Evolutionary conservation across 176 grass and related monocot species (phyloP), one percentile per base, ranked within the genome.

Genomic region (Cenchrus purpureus): DNA sequence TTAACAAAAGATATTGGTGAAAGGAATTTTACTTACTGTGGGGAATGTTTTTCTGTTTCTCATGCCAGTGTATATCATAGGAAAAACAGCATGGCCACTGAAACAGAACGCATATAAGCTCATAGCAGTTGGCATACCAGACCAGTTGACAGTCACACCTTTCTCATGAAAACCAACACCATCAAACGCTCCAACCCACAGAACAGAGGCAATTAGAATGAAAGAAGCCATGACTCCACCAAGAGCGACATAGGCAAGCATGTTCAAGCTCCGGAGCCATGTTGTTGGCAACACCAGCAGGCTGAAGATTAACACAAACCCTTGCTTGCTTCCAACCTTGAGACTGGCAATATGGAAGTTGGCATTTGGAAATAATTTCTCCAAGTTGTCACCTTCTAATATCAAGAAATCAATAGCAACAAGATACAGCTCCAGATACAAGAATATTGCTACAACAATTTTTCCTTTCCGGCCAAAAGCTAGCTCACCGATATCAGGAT

Each of bases 81-180:
- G 95, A 9, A 97, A 95, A 79, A 97, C 91, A 5, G 95, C 81
- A 85, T 97, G 95, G 10, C 92, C 92, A 59, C 95, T 95, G 89
- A 95, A 97, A 67, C 95, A 97, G 89, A 97, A 97, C 17, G 95
- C 91, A 53, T 93, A 97, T 45, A 97, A 66, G 81, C 95, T 94
- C 85, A 91, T 68, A 42, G 95, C 88, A 73, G 91, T 91, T 42
- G 95, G 90, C 28, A 97, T 60, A 78, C 95, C 89, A 53, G 87
- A 77, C 89, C 84, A 95, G 54, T 90, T 88, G 8, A 93, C 17
- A 83, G 50, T 43, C 74, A 89, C 79, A 34, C 92, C 92, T 77
- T 78, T 93, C 82, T 91, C 79, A 8, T 79, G 92, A 82, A 97
- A 97, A 46, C 95, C 92, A 50, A 95, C 77, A 13, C 92, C 90